phyloP scores from a whole-genome alignment of 2,329 filamentous ascomycete species.

The Phaeoacremonium minimum region DNA sequence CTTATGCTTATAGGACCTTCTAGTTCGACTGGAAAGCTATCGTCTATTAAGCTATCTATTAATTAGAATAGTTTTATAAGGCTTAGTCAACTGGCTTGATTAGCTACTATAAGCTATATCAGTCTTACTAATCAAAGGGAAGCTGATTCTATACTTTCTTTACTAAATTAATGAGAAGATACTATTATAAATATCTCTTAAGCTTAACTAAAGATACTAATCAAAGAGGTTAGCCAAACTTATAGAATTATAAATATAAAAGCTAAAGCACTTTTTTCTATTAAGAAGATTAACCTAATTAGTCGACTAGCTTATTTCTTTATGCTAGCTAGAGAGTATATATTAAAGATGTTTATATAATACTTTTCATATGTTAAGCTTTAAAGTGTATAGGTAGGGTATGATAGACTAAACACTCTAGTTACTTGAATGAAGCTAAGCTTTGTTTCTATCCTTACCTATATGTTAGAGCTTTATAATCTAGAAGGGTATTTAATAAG shows the following conservation, averaged over 20 bases:
- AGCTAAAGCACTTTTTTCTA: too few species aligned
- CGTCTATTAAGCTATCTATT: too few species aligned
- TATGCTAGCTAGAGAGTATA: background rate
- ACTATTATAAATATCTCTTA: background rate
- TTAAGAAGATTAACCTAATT: background rate
- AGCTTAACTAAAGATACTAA: background rate
- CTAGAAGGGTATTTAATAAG: too few species aligned
- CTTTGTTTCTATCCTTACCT: background rate
- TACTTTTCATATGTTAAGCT: background rate
- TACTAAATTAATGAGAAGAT: background rate
- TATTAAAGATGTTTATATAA: background rate
- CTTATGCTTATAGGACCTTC: too few species aligned
- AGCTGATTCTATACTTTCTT: background rate
- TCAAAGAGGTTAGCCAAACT: background rate
- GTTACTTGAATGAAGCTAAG: background rate
- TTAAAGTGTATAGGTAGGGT: background rate
- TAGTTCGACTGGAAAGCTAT: too few species aligned
- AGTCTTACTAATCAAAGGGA: background rate
- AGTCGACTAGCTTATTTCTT: background rate
- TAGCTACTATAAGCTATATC: background rate
- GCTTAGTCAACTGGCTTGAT: background rate
- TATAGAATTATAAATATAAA: background rate
- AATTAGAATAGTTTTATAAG: background rate
- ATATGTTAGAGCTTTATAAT: background rate
- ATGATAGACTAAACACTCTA: background rate